Percentiles rank a stretch among this genome's conserved stretches.
phyloP scores from a whole-genome alignment of 2,329 filamentous ascomycete genomes.

The Arthrobotrys sphaeroides region DNA sequence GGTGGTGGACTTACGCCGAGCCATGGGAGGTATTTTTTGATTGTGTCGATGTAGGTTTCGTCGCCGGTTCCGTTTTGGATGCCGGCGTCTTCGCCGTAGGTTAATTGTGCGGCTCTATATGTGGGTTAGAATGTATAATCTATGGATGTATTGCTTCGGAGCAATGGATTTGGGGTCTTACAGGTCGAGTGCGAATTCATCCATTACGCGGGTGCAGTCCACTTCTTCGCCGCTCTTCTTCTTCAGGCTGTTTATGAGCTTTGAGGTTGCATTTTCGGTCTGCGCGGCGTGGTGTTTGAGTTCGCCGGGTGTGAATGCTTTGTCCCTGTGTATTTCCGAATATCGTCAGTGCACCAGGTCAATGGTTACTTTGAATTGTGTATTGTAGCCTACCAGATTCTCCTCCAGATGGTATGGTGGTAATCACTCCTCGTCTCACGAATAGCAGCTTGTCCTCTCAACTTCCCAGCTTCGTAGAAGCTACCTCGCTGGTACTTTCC shows the following conservation, averaged over 20 bases:
- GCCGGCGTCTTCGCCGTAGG: slow-evolving; percentile 33
- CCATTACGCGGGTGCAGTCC: slow-evolving; percentile 19
- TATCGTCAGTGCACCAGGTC: not conserved
- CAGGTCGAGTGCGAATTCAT: slow-evolving; percentile 43
- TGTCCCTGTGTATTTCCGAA: slow-evolving; percentile 16
- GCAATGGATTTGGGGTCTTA: not conserved
- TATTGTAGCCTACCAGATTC: slow-evolving; percentile 30
- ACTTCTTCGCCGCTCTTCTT: slow-evolving; percentile 26
- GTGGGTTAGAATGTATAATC: not conserved
- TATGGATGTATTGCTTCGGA: not conserved
- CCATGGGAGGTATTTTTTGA: slow-evolving; percentile 39
- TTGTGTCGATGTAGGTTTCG: not conserved
- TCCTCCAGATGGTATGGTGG: slow-evolving; percentile 46
- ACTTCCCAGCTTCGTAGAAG: slow-evolving; percentile 39
- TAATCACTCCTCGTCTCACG: slow-evolving; percentile 36
- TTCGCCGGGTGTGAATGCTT: slow-evolving; percentile 30
- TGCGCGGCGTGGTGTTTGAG: slow-evolving; percentile 21
- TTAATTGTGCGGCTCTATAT: slow-evolving; percentile 23
- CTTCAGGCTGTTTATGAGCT: slow-evolving; percentile 31
- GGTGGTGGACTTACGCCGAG: slow-evolving; percentile 16
- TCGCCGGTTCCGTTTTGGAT: slow-evolving; percentile 31
- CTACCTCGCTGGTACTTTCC: slow-evolving; percentile 31
- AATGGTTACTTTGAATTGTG: not conserved
- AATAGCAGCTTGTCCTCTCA: slow-evolving; percentile 26
- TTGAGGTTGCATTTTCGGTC: slow-evolving; percentile 18